These are phyloP conservation scores for Suillus sp. DNA, from an alignment of 768 basidiomycete species.

Conservation along the genomic window DNA sequence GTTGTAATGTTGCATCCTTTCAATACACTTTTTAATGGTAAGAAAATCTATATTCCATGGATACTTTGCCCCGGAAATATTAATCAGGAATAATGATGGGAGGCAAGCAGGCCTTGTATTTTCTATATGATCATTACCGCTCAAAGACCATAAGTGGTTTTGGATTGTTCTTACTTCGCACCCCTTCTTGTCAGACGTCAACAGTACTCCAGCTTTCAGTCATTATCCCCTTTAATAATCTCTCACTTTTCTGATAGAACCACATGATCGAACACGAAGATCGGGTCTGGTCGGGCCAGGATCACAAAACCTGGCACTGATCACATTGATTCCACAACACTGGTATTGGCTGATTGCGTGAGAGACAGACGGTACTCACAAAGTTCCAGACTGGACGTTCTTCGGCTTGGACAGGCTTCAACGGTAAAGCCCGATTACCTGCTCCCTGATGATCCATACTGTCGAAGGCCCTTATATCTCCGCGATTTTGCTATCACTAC, in stretches of 20 bases:
- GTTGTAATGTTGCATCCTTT: background rate
- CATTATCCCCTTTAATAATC: slow-evolving; percentile 3
- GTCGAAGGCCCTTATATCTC: background rate
- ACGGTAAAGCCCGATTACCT: background rate
- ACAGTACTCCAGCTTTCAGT: background rate
- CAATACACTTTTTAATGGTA: background rate
- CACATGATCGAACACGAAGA: background rate
- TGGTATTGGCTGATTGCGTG: slow-evolving; percentile 5
- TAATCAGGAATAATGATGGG: slow-evolving; percentile 1
- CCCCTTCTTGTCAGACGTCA: background rate
- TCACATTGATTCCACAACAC: background rate
- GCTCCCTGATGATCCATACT: background rate
- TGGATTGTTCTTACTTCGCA: background rate
- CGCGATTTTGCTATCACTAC: background rate
- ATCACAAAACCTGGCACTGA: background rate
- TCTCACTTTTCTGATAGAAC: slow-evolving; percentile 3
- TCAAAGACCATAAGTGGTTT: background rate
- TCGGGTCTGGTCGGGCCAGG: background rate
- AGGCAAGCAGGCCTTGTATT: background rate
- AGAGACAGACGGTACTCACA: background rate
- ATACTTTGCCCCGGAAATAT: background rate
- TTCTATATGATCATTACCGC: background rate
- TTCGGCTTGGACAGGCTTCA: background rate
- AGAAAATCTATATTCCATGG: slow-evolving; percentile 2
- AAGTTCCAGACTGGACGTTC: background rate